These are phyloP conservation scores for Caloboletus firmus DNA, from an alignment of 1,284 basidiomycete species.

Conservation along the genomic window DNA sequence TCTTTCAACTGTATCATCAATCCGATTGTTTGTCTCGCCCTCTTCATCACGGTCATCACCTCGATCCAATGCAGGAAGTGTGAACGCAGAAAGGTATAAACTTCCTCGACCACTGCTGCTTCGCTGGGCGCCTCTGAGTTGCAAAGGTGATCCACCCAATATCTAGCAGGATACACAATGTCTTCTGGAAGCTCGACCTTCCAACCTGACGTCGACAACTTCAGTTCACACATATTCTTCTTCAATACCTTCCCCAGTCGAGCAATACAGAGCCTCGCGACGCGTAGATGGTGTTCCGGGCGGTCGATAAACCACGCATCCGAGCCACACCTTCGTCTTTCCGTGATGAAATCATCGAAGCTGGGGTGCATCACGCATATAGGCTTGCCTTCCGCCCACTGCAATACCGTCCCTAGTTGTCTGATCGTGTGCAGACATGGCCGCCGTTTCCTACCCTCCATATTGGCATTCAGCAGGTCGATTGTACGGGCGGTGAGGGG, in stretches of 20 bases:
- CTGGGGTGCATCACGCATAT: conserved; percentile 37
- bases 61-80: conserved; percentile 38
- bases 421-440: conserved; percentile 33
- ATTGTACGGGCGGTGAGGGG: conserved; percentile 27
- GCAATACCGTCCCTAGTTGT: conserved; percentile 30
- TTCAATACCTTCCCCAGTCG: conserved; percentile 19
- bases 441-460: conserved; percentile 15
- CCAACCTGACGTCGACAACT: conserved; percentile 19
- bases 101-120: conserved; percentile 9
- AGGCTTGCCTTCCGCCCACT: conserved; percentile 30
- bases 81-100: conserved; percentile 22
- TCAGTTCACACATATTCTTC: conserved; percentile 31
- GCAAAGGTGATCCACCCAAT: conserved; percentile 35
- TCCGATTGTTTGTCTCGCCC: conserved; percentile 35
- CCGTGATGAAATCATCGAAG: conserved; percentile 35
- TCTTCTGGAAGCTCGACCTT: conserved; percentile 23
- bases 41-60: conserved; percentile 31
- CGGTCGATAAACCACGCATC: conserved; percentile 34
- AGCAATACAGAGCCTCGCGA: conserved; percentile 29
- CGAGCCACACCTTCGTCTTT: conserved; percentile 26
- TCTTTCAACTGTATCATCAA: conserved; percentile 26
- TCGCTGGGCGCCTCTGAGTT: conserved; percentile 3
- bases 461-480: conserved; percentile 28
- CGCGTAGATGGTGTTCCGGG: conserved; percentile 20
- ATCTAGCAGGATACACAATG: conserved; percentile 23